Percentiles rank a stretch among this genome's conserved stretches.
Evolutionary conservation across 2,329 filamentous ascomycete species (phyloP).

Genomic region (Hypocrella siamensis): DNA sequence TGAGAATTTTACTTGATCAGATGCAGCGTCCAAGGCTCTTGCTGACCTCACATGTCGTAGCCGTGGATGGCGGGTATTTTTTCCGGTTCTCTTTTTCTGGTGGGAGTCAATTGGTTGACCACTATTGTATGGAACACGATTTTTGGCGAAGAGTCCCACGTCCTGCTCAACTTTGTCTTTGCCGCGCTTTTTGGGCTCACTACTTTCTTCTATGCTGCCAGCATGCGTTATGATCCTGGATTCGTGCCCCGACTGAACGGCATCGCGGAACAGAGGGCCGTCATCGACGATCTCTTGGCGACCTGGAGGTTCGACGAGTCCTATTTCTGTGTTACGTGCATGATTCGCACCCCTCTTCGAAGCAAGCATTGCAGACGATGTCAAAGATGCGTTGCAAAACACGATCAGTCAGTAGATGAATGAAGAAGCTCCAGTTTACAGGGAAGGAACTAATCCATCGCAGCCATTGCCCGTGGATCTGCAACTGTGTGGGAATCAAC

Average conservation of each 20-base stretch:
- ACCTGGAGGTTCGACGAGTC: slow-evolving; percentile 84
- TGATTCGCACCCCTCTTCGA: slow-evolving; percentile 81
- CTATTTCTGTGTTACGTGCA: slow-evolving; percentile 88
- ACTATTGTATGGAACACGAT: slow-evolving; percentile 44
- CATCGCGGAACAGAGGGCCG: slow-evolving; percentile 74
- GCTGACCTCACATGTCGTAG: slow-evolving; percentile 21
- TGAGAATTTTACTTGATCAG: slow-evolving; percentile 24
- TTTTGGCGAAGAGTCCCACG: slow-evolving; percentile 26
- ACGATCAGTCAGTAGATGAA: slow-evolving; percentile 66
- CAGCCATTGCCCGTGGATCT: slow-evolving; percentile 94
- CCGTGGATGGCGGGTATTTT: slow-evolving; percentile 93
- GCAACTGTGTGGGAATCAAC: slow-evolving; percentile 90
- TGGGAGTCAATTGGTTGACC: slow-evolving; percentile 60
- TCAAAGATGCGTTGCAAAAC: slow-evolving; percentile 82
- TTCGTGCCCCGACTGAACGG: slow-evolving; percentile 84
- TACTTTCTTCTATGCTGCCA: slow-evolving; percentile 71
- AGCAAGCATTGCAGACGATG: slow-evolving; percentile 95
- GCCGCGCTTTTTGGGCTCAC: slow-evolving; percentile 47
- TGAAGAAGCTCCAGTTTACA: background rate
- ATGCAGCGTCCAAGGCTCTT: background rate
- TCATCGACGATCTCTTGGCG: slow-evolving; percentile 74
- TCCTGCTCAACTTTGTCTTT: slow-evolving; percentile 70
- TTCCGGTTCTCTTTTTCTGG: slow-evolving; percentile 68
- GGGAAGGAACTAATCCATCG: background rate
- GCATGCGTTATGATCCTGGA: slow-evolving; percentile 81